Percentiles rank a stretch among this genome's conserved stretches.
Evolutionary conservation across 768 basidiomycete species (phyloP).

Genomic region (Filobasidium wieringae): DNA sequence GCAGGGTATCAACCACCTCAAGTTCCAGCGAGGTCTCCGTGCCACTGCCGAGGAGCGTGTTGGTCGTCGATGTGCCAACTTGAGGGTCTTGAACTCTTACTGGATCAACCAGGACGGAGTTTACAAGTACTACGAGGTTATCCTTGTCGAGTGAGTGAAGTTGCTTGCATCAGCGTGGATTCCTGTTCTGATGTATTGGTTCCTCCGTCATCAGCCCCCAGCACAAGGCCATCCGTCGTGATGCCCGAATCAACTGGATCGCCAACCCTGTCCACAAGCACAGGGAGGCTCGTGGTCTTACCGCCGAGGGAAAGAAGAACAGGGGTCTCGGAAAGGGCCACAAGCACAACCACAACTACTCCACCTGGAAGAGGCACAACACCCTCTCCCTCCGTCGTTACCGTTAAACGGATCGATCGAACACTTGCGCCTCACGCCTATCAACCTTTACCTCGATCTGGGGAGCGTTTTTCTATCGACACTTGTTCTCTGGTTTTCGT

Average conservation of each 20-base stretch:
- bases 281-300: conserved; percentile 93
- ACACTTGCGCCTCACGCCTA: background rate
- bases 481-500: too few relatives aligned
- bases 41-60: conserved; percentile 97
- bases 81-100: conserved; percentile 79
- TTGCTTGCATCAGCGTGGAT: background rate
- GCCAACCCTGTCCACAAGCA: conserved; percentile 96
- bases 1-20: conserved; percentile 99
- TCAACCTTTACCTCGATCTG: too few relatives aligned
- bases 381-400: conserved; percentile 47
- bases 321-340: conserved; percentile 94
- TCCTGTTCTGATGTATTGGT: background rate
- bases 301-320: conserved; percentile 94
- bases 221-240: conserved; percentile 66
- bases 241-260: conserved; percentile 99
- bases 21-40: conserved; percentile 85
- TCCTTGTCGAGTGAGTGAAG: conserved; percentile 88
- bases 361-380: conserved; percentile 98
- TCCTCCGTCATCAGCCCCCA: conserved; percentile 39
- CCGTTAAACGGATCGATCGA: conserved; percentile 30
- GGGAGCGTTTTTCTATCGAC: too few relatives aligned
- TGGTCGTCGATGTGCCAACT: conserved; percentile 86
- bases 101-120: conserved; percentile 99
- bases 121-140: conserved; percentile 98
- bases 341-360: conserved; percentile 80